Percentiles rank a stretch among this genome's conserved stretches.
phyloP scores from a whole-genome alignment of 257 asterid species.

The Solanum corneliomulleri region DNA sequence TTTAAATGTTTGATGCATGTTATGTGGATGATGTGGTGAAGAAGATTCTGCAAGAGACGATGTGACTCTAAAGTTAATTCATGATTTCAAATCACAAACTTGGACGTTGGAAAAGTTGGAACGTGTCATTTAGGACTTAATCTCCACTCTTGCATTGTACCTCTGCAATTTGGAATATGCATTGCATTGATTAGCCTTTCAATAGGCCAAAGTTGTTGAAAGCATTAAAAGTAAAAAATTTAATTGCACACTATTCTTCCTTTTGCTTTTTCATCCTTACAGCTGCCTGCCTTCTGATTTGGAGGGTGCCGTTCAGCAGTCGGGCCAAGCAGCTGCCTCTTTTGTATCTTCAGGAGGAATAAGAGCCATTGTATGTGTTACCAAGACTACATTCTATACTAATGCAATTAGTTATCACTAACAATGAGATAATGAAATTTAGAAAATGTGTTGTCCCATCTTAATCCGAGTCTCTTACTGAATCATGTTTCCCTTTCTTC shows the following conservation, averaged over 20 bases:
- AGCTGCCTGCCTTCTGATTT: slow-evolving; percentile 90
- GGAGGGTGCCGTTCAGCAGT: slow-evolving; percentile 92
- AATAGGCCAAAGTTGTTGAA: neutral
- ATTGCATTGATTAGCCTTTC: neutral
- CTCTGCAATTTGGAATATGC: neutral
- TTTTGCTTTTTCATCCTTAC: slow-evolving; percentile 16
- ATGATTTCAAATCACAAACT: neutral
- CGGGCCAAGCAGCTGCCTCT: slow-evolving; percentile 74
- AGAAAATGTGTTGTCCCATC: neutral
- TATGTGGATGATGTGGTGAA: neutral
- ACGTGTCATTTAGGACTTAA: neutral
- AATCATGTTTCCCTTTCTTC: neutral
- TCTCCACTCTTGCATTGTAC: neutral
- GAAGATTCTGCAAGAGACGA: neutral
- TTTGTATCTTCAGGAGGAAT: slow-evolving; percentile 81
- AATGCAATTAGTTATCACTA: neutral
- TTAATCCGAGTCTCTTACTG: neutral
- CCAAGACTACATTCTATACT: neutral
- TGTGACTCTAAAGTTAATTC: neutral
- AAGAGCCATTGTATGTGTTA: slow-evolving; percentile 67
- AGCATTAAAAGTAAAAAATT: neutral
- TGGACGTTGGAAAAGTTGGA: neutral
- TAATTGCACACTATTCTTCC: neutral
- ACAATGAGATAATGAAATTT: neutral
- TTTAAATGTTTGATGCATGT: neutral